Evolutionary conservation across 306 rosid species (phyloP), one percentile per base, ranked within the genome.

Genomic region (Cucumis cinereus): DNA sequence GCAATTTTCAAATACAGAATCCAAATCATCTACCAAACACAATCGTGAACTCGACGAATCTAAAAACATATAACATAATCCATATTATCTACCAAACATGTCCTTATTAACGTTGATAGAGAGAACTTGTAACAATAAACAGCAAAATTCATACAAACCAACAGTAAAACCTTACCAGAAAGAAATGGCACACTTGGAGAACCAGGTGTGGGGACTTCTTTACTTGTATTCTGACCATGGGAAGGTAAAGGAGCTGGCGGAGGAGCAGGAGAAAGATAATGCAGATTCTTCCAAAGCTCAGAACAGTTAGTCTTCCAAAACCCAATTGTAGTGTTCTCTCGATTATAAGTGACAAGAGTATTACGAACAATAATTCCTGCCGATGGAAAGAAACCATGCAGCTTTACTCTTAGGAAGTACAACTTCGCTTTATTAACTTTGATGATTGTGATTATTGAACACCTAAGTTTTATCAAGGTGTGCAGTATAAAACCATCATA

Each of bases 231-330:
- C 63, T 3, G 62, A 73, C 73, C 77, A 38, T 43, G 26, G 68
- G 24, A 69, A 15, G 75, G 74, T 61, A 43, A 40, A 35, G 82
- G 80, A 13, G 78, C 30, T 26, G 79, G 79, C 19, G 82, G 79
- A 13, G 79, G 78, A 73, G 82, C 81, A 40, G 79, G 78, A 77
- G 85, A 79, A 40, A 35, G 78, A 81, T 58, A 38, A 75, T 76
- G 70, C 63, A 83, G 52, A 24, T 60, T 83, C 85, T 78, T 81
- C 85, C 89, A 83, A 8, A 86, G 80, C 47, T 86, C 83, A 66
- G 89, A 86, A 81, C 89, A 86, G 70, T 86, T 86, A 8, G 85
- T 83, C 77, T 83, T 86, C 87, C 81, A 86, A 79, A 86, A 86
- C 6, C 89, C 89, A 73, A 86, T 62, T 78, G 56, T 78, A 41